Percentiles rank a stretch among this genome's conserved stretches.
These are phyloP conservation scores for Spongispora temasekensis DNA, from an alignment of 1,284 basidiomycete species.

Conservation along the genomic window DNA sequence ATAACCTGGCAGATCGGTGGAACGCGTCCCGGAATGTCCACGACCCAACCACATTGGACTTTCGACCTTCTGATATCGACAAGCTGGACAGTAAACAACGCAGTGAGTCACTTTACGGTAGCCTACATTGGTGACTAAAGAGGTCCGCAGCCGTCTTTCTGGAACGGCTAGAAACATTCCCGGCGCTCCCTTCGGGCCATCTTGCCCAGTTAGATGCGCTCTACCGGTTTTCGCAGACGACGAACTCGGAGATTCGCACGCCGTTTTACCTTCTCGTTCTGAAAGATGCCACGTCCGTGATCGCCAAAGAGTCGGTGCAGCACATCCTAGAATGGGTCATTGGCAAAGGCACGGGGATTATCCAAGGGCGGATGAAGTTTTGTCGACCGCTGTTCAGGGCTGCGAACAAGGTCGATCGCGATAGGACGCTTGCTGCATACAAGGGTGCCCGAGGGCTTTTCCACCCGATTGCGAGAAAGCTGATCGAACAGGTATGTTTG, in stretches of 20 bases:
- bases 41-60: slow-evolving; percentile 49
- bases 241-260: slow-evolving; percentile 72
- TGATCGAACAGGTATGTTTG: slow-evolving; percentile 69
- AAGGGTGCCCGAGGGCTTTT: slow-evolving; percentile 55
- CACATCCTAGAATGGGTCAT: slow-evolving; percentile 71
- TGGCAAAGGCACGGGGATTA: slow-evolving; percentile 57
- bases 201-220: slow-evolving; percentile 54
- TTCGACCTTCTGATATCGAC: slow-evolving; percentile 57
- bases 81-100: slow-evolving; percentile 69
- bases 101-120: slow-evolving; percentile 37
- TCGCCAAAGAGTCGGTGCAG: slow-evolving; percentile 49
- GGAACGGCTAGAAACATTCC: slow-evolving; percentile 61
- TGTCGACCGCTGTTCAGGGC: slow-evolving; percentile 69
- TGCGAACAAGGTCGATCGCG: slow-evolving; percentile 57
- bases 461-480: slow-evolving; percentile 76
- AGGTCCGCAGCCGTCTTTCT: slow-evolving; percentile 65
- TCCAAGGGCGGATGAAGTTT: slow-evolving; percentile 84
- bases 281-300: slow-evolving; percentile 47
- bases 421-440: slow-evolving; percentile 67
- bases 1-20: slow-evolving; percentile 80
- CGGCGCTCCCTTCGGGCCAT: slow-evolving; percentile 56
- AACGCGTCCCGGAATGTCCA: slow-evolving; percentile 56
- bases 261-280: slow-evolving; percentile 71
- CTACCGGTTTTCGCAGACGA: slow-evolving; percentile 54
- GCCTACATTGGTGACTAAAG: not conserved